Conservation (phyloP, 2,329 filamentous ascomycete species). For the Cytospora paraplurivora region DNA sequence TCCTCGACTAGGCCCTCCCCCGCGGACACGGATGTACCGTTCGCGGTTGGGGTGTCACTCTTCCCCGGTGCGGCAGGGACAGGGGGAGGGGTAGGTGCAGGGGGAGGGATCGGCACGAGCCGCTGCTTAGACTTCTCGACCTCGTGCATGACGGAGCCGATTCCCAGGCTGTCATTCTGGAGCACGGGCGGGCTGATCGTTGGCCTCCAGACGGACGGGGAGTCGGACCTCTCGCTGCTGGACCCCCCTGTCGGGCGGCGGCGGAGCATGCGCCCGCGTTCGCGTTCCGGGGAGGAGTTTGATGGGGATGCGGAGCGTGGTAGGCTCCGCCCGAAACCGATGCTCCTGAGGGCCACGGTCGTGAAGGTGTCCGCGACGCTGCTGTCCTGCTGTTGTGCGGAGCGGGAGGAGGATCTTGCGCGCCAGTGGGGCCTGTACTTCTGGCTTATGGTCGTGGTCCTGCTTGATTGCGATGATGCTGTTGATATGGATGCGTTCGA, state of each 20-base stretch:
- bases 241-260: slow-evolving; percentile 23
- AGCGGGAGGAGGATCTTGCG: slow-evolving; percentile 10
- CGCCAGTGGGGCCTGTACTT: slow-evolving; percentile 9
- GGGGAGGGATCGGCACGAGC: slow-evolving; percentile 22
- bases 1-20: neutral
- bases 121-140: slow-evolving; percentile 24
- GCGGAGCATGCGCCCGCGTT: slow-evolving; percentile 23
- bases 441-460: slow-evolving; percentile 4
- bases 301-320: neutral
- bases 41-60: slow-evolving; percentile 5
- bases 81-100: no score
- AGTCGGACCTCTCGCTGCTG: slow-evolving; percentile 28
- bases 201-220: slow-evolving; percentile 26
- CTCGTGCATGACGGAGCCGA: slow-evolving; percentile 1
- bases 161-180: slow-evolving; percentile 26
- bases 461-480: slow-evolving; percentile 19
- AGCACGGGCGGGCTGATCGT: slow-evolving; percentile 28
- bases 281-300: neutral
- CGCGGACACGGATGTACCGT: neutral
- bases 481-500: slow-evolving; percentile 19
- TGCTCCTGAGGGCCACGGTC: slow-evolving; percentile 22
- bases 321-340: slow-evolving; percentile 21
- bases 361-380: slow-evolving; percentile 19
- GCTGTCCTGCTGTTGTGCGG: slow-evolving; percentile 12
- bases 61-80: neutral